Conservation (phyloP, 345 rosid genomes). For the Euphorbia peplus region DNA sequence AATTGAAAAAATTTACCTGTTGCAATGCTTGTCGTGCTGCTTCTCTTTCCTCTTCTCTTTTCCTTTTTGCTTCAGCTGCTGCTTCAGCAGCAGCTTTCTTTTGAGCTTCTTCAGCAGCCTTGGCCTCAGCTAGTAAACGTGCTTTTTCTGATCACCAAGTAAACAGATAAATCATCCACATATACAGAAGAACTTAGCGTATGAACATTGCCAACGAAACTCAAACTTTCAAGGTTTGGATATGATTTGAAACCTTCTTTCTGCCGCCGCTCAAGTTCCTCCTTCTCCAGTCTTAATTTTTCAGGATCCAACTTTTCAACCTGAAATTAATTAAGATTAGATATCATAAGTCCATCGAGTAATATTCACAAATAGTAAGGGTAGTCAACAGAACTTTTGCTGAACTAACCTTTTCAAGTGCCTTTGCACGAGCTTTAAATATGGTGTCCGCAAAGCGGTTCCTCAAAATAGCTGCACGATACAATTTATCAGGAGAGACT, state of each 20-base stretch:
- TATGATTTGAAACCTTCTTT: slow-evolving; percentile 58
- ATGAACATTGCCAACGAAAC: background rate
- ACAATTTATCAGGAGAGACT: slow-evolving; percentile 82
- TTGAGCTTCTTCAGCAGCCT: slow-evolving; percentile 76
- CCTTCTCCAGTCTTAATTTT: slow-evolving; percentile 62
- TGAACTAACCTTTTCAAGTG: slow-evolving; percentile 67
- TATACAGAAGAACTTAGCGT: background rate
- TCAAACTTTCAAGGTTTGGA: background rate
- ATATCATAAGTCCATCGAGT: background rate
- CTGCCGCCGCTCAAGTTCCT: slow-evolving; percentile 72
- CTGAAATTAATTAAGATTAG: slow-evolving; percentile 37
- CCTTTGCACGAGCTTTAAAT: slow-evolving; percentile 80
- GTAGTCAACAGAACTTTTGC: background rate
- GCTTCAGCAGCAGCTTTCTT: slow-evolving; percentile 73
- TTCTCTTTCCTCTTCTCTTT: slow-evolving; percentile 81
- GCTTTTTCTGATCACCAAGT: slow-evolving; percentile 55
- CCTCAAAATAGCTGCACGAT: slow-evolving; percentile 80
- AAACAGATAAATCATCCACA: slow-evolving; percentile 1
- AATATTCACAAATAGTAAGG: background rate
- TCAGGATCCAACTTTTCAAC: slow-evolving; percentile 79
- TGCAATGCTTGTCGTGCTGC: slow-evolving; percentile 84
- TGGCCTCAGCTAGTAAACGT: slow-evolving; percentile 77
- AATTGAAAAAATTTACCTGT: slow-evolving; percentile 37
- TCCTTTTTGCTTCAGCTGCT: slow-evolving; percentile 70
- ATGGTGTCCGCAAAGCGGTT: slow-evolving; percentile 90